Conservation (phyloP, 257 asterid genomes). For the Cynanchum wilfordii region DNA sequence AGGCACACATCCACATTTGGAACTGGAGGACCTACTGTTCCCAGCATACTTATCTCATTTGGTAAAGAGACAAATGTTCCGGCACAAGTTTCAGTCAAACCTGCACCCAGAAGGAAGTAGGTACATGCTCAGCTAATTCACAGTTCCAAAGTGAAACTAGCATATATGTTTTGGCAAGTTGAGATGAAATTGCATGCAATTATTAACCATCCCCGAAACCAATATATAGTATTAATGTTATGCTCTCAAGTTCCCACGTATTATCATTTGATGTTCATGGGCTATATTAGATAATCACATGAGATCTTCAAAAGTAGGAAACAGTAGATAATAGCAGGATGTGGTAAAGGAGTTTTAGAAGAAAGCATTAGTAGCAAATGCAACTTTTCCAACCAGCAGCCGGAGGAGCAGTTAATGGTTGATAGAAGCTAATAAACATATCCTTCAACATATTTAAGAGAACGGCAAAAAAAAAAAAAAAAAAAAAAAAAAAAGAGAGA, state of each 20-base stretch:
- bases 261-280: neutral
- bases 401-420: neutral
- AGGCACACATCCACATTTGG: conserved; percentile 93
- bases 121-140: neutral
- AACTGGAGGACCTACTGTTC: conserved; percentile 95
- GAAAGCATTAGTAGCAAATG: neutral
- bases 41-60: conserved; percentile 63
- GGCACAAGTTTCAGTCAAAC: conserved; percentile 94
- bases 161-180: neutral
- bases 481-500: conserved; percentile 19
- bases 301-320: neutral
- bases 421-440: neutral
- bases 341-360: neutral
- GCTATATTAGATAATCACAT: neutral
- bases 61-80: conserved; percentile 91
- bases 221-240: neutral
- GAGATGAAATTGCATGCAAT: neutral
- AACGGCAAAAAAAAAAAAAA: conserved; percentile 17
- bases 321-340: neutral
- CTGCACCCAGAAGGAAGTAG: conserved; percentile 33
- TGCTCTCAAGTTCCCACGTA: neutral
- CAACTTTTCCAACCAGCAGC: neutral
- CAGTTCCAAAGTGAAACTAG: neutral
- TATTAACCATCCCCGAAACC: neutral
- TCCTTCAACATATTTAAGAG: neutral